Evolutionary conservation across 2,329 filamentous ascomycete genomes (phyloP).

Genomic region (Penicillium sp.): DNA sequence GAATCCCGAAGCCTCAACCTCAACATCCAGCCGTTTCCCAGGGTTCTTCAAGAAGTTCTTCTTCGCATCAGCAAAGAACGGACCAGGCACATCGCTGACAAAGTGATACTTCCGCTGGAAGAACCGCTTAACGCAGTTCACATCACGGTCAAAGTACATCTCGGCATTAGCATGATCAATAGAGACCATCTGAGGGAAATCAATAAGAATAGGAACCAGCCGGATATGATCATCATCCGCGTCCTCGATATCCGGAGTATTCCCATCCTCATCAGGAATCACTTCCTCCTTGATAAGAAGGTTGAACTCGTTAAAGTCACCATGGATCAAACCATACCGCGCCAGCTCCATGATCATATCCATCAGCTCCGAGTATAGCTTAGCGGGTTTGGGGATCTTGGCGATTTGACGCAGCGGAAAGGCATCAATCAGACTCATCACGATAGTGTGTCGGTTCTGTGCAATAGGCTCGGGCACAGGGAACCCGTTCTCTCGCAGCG

Average conservation of each 20-base stretch:
- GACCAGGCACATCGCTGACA: constrained; percentile 71
- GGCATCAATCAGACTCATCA: constrained; percentile 91
- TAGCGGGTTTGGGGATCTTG: constrained; percentile 72
- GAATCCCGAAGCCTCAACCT: constrained; percentile 88
- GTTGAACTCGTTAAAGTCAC: constrained; percentile 99
- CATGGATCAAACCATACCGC: constrained; percentile 84
- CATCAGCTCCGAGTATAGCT: constrained; percentile 88
- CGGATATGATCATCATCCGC: constrained; percentile 41
- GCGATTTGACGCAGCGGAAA: constrained; percentile 88
- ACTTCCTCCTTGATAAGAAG: constrained; percentile 79
- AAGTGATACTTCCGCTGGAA: constrained; percentile 89
- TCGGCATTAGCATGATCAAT: constrained; percentile 90
- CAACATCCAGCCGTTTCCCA: constrained; percentile 69
- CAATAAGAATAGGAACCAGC: constrained; percentile 79
- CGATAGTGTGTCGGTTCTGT: constrained; percentile 89
- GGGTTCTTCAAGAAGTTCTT: constrained; percentile 62
- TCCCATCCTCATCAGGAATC: constrained; percentile 34
- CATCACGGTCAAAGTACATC: constrained; percentile 96
- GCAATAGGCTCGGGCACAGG: constrained; percentile 81
- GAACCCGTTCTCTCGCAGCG: constrained; percentile 75
- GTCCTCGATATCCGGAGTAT: constrained; percentile 29
- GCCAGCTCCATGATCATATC: constrained; percentile 78
- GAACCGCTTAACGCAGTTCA: constrained; percentile 91
- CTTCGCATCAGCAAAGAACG: constrained; percentile 77
- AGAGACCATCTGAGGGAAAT: constrained; percentile 97